Evolutionary conservation across 352 stramenopile species (phyloP).

Genomic region (Pythium graminicola): DNA sequence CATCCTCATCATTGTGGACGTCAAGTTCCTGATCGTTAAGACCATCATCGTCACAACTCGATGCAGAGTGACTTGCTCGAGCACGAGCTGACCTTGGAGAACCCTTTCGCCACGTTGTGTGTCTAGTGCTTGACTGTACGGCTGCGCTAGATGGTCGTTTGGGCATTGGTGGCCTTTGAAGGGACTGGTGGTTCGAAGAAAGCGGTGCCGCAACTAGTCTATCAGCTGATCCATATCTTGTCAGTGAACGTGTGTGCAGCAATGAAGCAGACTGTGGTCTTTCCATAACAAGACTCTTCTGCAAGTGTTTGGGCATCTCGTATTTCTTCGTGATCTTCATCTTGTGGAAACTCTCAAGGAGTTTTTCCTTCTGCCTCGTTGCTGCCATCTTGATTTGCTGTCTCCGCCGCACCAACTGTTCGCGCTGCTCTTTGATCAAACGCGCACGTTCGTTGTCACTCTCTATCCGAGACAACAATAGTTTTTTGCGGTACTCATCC

Average conservation of each 20-base stretch:
- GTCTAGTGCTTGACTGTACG: constrained; percentile 15
- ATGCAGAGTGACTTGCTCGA: constrained; percentile 15
- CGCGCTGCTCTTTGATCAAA: constrained; percentile 50
- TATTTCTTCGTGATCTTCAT: constrained; percentile 82
- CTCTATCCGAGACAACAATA: constrained; percentile 58
- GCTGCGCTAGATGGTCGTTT: constrained; percentile 35
- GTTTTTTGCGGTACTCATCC: constrained; percentile 48
- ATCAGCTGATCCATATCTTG: constrained; percentile 12
- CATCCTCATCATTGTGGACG: constrained; percentile 19
- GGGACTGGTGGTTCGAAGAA: neutral
- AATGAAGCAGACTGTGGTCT: constrained; percentile 37
- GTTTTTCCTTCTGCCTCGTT: constrained; percentile 53
- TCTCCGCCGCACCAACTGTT: constrained; percentile 43
- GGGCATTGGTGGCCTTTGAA: constrained; percentile 1
- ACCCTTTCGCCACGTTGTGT: constrained; percentile 4
- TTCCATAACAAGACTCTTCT: constrained; percentile 17
- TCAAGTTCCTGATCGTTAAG: constrained; percentile 21
- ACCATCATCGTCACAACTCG: constrained; percentile 14
- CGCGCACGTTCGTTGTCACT: constrained; percentile 50
- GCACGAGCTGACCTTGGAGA: constrained; percentile 14
- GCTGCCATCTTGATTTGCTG: constrained; percentile 64
- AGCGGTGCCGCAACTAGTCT: neutral
- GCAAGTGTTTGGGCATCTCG: constrained; percentile 48
- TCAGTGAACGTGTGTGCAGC: constrained; percentile 32
- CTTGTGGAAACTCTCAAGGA: constrained; percentile 75